A percentile compares a stretch with the other conserved stretches of the same genome.
Conservation (phyloP, 495 filamentous ascomycete species). For the Penicillium turbatum region DNA sequence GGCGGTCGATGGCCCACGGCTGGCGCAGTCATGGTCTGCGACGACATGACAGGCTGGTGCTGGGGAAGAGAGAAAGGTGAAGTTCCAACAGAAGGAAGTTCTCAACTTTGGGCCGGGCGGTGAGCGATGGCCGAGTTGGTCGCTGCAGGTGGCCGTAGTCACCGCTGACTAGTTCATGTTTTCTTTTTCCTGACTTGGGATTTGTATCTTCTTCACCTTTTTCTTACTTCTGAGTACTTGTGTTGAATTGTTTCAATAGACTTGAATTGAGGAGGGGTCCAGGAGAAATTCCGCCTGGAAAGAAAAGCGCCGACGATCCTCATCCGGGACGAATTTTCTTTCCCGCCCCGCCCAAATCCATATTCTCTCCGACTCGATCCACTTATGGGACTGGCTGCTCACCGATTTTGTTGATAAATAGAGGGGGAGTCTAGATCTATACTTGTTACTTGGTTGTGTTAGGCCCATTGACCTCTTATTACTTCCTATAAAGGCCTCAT, state of each 20-base stretch:
- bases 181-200: conserved; percentile 9
- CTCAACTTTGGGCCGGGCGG: conserved; percentile 30
- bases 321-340: conserved; percentile 31
- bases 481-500: neutral
- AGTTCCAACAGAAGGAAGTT: conserved; percentile 28
- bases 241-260: too few species aligned
- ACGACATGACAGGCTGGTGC: conserved; percentile 46
- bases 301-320: conserved; percentile 15
- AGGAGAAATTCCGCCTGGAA: neutral
- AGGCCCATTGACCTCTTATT: neutral
- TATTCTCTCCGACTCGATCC: conserved; percentile 21
- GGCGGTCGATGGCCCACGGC: conserved; percentile 49
- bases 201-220: neutral
- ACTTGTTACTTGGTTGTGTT: neutral
- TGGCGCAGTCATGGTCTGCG: conserved; percentile 55
- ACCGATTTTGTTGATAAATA: conserved; percentile 13
- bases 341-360: conserved; percentile 26
- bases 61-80: conserved; percentile 26
- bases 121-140: conserved; percentile 29
- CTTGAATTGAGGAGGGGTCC: too few species aligned
- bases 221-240: neutral
- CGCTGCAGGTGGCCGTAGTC: conserved; percentile 24
- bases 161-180: conserved; percentile 5
- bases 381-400: conserved; percentile 21
- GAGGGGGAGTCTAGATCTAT: conserved; percentile 6